These are phyloP conservation scores for Urtica urens DNA, from an alignment of 306 rosid genomes.

Conservation along the genomic window DNA sequence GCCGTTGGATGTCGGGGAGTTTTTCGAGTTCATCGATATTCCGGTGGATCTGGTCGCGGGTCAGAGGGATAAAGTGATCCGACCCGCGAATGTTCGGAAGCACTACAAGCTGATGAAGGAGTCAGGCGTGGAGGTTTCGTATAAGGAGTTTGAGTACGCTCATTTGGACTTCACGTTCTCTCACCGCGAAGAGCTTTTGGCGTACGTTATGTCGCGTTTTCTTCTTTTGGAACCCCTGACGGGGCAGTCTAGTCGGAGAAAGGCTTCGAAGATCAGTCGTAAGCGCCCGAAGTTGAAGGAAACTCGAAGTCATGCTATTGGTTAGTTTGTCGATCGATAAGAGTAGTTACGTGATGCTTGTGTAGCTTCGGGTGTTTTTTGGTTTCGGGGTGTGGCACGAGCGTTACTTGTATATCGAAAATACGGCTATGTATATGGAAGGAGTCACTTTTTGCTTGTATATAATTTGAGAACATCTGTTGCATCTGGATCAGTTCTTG, in stretches of 20 bases:
- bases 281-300: conserved; percentile 20
- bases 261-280: too few relatives aligned
- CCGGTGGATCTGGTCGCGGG: conserved; percentile 92
- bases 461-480: too few relatives aligned
- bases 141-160: conserved; percentile 69
- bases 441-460: too few relatives aligned
- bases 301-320: too few relatives aligned
- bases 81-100: conserved; percentile 75
- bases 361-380: too few relatives aligned
- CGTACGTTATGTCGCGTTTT: conserved; percentile 71
- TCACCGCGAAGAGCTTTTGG: conserved; percentile 76
- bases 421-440: too few relatives aligned
- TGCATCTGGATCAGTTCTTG: too few relatives aligned
- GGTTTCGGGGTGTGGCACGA: too few relatives aligned
- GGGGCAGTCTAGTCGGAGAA: conserved; percentile 26
- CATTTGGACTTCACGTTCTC: conserved; percentile 93
- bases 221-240: conserved; percentile 42
- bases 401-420: too few relatives aligned
- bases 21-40: conserved; percentile 49
- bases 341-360: too few relatives aligned
- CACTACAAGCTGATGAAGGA: conserved; percentile 65
- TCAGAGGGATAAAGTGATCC: conserved; percentile 68
- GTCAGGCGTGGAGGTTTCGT: conserved; percentile 50
- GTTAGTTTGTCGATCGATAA: too few relatives aligned
- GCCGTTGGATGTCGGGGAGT: conserved; percentile 65